Base-by-base conservation (phyloP, 2,329 filamentous ascomycete genomes). In the Chaetomium globosum region DNA sequence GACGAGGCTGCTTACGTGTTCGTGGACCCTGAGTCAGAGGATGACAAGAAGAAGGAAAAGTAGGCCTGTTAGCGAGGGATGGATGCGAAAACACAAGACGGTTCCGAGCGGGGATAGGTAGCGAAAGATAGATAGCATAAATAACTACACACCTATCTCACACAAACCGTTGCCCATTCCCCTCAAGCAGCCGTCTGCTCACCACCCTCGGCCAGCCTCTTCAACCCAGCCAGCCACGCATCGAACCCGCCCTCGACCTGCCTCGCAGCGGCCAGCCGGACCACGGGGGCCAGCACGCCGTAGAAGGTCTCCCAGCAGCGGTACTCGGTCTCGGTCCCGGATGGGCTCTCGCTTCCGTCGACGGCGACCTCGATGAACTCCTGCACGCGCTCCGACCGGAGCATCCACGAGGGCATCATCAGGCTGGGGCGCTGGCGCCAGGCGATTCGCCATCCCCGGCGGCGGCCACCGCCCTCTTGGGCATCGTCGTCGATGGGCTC, bases 241-340 rank as follows among this genome's bases (percentile, higher is more conserved):
- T 73, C 73, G 64, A 80, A 78, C 19, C 75, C 76, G 10, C 68
- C 72, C 53, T 72, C 66, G 31, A 82, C 67, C 68, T 72, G 68
- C 7, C 55, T 59, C 1, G 77, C 77, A 31, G 77, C 75, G 1
- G 73, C 68, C 31, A 69, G 49, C 70, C 71, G 76, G 19, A 81
- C 73, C 13, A 76, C 71, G 4, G 72, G 72, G 10, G 74, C 76
- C 64, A 81, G 46, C 6, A 74, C 57, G 0, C 80, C 79, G 48
- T 77, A 77, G 68, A 80, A 81, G n/a, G 80, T 82, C 75, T 82
- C 80, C 76, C 76, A 81, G 72, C 75, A 78, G 13, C 65, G 70
- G 69, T 81, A 82, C 61, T 78, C 76, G n/a, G 76, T 79, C 66
- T 77, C 76, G 23, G 72, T 75, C 16, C 73, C 74, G 9, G 26